Evolutionary conservation across 2,329 filamentous ascomycete genomes (phyloP).

Genomic region (Pestalotiopsis sp.): DNA sequence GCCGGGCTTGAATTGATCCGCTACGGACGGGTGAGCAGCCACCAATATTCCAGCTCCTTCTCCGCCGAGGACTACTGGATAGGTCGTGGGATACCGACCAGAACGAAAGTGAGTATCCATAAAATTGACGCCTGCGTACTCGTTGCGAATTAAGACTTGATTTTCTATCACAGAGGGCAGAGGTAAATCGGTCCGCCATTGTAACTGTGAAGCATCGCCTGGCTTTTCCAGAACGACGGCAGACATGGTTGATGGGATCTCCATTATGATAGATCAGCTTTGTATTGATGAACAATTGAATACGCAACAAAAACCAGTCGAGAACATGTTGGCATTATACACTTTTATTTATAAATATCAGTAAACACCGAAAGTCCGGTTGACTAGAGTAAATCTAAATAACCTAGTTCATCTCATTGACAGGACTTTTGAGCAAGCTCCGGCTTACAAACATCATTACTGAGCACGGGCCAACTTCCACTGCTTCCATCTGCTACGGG

Average conservation of each 20-base stretch:
- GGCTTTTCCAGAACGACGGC: background rate
- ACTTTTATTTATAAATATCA: too few relatives aligned
- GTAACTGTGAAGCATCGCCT: background rate
- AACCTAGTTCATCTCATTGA: too few relatives aligned
- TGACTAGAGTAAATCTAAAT: too few relatives aligned
- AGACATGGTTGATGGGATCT: background rate
- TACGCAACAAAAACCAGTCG: too few relatives aligned
- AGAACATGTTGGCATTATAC: too few relatives aligned
- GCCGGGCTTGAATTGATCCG: background rate
- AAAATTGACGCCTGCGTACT: slow-evolving; percentile 80
- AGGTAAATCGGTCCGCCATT: background rate
- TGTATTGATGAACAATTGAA: background rate
- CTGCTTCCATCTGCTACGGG: background rate
- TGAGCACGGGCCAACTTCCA: background rate
- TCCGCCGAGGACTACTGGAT: slow-evolving; percentile 58
- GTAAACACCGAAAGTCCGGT: too few relatives aligned
- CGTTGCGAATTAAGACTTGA: slow-evolving; percentile 77
- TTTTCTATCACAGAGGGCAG: background rate
- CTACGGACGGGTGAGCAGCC: background rate
- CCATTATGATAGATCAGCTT: background rate
- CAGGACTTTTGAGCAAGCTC: background rate
- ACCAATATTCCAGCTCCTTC: background rate
- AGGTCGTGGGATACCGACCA: slow-evolving; percentile 73
- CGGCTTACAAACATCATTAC: background rate
- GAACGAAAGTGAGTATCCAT: slow-evolving; percentile 91